Evolutionary conservation across 805 yeast species (phyloP).

Genomic region (Candida chilensis): DNA sequence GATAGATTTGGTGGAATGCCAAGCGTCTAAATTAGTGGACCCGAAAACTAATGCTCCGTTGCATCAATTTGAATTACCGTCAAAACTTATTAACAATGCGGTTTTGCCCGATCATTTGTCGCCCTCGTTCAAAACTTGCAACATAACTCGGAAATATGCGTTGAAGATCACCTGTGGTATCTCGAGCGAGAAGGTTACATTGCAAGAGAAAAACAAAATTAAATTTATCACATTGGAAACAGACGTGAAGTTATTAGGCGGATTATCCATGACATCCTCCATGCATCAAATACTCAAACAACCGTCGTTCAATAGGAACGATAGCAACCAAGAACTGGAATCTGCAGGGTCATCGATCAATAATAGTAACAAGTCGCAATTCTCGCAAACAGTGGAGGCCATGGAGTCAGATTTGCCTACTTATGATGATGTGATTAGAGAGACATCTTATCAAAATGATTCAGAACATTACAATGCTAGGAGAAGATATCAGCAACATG

Average conservation of each 20-base stretch:
- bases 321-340: not conserved
- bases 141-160: constrained; percentile 36
- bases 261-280: constrained; percentile 16
- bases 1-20: constrained; percentile 27
- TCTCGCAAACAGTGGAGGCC: not conserved
- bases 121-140: constrained; percentile 51
- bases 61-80: constrained; percentile 37
- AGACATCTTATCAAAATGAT: constrained; percentile 17
- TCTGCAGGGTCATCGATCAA: not conserved
- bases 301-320: not conserved
- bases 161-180: constrained; percentile 21
- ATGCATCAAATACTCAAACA: constrained; percentile 9
- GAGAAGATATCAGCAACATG: constrained; percentile 21
- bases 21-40: constrained; percentile 10
- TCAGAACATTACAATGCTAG: constrained; percentile 22
- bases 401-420: constrained; percentile 15
- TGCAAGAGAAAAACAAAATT: constrained; percentile 6
- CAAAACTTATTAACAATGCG: constrained; percentile 24
- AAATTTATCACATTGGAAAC: constrained; percentile 14
- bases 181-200: constrained; percentile 4
- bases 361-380: not conserved
- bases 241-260: constrained; percentile 24
- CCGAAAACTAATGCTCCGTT: constrained; percentile 6
- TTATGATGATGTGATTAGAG: constrained; percentile 25
- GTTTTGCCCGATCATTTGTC: constrained; percentile 36